A percentile compares a stretch with the other conserved stretches of the same genome.
Conservation (phyloP, 2,329 filamentous ascomycete genomes). For the Sporothrix phasma region DNA sequence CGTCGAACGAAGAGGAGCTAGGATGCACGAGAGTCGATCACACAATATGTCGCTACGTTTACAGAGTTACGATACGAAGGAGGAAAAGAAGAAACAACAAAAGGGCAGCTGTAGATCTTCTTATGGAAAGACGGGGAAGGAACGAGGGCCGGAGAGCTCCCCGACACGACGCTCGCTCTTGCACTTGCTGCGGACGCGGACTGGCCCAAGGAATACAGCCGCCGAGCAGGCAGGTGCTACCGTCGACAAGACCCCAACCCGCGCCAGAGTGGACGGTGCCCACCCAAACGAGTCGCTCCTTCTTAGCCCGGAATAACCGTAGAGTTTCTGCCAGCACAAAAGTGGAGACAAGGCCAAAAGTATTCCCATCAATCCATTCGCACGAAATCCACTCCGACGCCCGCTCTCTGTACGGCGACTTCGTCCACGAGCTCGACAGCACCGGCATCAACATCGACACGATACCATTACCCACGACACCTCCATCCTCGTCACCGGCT, state of each 20-base stretch:
- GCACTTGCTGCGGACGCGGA: background rate
- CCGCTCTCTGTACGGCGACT: conserved; percentile 4
- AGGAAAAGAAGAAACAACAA: background rate
- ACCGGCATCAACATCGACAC: background rate
- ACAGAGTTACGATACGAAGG: too few species aligned
- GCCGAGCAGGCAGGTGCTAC: background rate
- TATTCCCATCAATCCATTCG: conserved; percentile 5
- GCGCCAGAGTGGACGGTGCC: background rate
- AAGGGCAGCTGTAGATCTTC: background rate
- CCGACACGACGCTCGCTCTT: background rate
- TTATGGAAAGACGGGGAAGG: background rate
- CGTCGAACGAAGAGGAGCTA: too few species aligned
- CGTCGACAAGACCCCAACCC: background rate
- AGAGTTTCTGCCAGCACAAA: background rate
- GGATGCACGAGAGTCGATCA: too few species aligned
- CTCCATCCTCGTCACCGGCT: background rate
- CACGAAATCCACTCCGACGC: conserved; percentile 5
- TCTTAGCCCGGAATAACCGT: background rate
- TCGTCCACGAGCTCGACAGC: background rate
- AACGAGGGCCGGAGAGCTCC: background rate
- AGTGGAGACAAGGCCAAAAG: background rate
- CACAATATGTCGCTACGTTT: too few species aligned
- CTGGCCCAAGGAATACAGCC: background rate
- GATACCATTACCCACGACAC: background rate
- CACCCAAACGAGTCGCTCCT: background rate